Conservation (phyloP, 768 basidiomycete species). For the Hygrophorus russula region DNA sequence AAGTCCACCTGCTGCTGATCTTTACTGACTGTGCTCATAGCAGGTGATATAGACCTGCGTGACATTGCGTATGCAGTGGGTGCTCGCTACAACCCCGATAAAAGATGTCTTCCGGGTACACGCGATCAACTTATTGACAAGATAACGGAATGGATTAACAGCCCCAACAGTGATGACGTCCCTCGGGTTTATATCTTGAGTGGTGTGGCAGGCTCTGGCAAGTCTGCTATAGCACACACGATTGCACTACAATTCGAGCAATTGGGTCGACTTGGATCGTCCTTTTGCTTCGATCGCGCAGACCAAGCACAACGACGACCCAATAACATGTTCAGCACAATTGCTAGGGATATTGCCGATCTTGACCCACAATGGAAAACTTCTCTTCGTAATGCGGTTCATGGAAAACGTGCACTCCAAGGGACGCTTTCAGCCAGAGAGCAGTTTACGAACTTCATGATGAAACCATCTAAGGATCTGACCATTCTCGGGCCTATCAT, state of each 20-base stretch:
- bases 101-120: constrained; percentile 14
- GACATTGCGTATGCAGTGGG: constrained; percentile 2
- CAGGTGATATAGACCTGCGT: not conserved
- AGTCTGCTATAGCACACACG: constrained; percentile 25
- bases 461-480: constrained; percentile 5
- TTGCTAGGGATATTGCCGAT: constrained; percentile 16
- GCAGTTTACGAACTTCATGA: constrained; percentile 12
- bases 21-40: not conserved
- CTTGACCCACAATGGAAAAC: constrained; percentile 4
- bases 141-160: constrained; percentile 15
- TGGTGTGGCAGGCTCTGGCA: constrained; percentile 25
- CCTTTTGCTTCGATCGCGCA: constrained; percentile 20
- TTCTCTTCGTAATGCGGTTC: constrained; percentile 2
- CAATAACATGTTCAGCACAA: constrained; percentile 19
- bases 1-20: not conserved
- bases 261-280: constrained; percentile 17
- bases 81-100: constrained; percentile 1
- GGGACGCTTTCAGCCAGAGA: constrained; percentile 2
- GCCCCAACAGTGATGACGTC: not conserved
- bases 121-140: constrained; percentile 13
- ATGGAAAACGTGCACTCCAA: constrained; percentile 5
- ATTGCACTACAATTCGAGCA: constrained; percentile 15
- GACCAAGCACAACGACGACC: constrained; percentile 11
- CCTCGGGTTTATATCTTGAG: constrained; percentile 17
- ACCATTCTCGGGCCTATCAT: constrained; percentile 8